Evolutionary conservation across 2,329 filamentous ascomycete genomes (phyloP).

Genomic region (Pyrenochaeta sp.): DNA sequence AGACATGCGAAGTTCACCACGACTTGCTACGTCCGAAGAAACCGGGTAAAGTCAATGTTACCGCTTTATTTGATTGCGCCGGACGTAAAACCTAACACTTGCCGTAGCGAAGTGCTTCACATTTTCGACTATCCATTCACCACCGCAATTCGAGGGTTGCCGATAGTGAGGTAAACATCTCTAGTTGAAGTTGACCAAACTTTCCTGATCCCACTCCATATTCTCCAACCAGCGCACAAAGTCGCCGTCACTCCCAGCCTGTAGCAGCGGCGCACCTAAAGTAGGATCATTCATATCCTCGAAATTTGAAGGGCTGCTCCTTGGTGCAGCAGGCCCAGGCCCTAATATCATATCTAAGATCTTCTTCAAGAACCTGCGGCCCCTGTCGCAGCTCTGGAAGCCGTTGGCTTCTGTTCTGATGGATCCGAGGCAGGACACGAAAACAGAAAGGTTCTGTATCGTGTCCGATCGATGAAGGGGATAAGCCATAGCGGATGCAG

Average conservation of each 20-base stretch:
- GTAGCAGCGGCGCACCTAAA: conserved; percentile 45
- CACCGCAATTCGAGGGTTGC: neutral
- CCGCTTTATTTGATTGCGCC: no score
- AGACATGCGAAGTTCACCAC: neutral
- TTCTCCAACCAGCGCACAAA: conserved; percentile 56
- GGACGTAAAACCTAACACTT: no score
- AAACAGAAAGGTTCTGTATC: conserved; percentile 57
- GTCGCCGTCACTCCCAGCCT: conserved; percentile 51
- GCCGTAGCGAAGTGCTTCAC: neutral
- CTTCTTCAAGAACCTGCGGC: conserved; percentile 51
- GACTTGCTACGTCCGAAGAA: no score
- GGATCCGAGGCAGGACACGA: conserved; percentile 52
- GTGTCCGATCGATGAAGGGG: conserved; percentile 54
- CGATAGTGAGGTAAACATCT: neutral
- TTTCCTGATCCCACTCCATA: conserved; percentile 53
- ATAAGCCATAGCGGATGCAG: conserved; percentile 32
- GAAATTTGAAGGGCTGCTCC: conserved; percentile 6
- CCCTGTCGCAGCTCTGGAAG: conserved; percentile 54
- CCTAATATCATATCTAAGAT: conserved; percentile 55
- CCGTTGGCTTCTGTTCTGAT: conserved; percentile 52
- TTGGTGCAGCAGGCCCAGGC: conserved; percentile 23
- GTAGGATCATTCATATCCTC: conserved; percentile 35
- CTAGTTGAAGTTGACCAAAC: conserved; percentile 38
- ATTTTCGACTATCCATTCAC: neutral
- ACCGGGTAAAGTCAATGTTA: no score